These are phyloP conservation scores for Blastocystis sp. DNA, from an alignment of 352 stramenopile genomes.

Conservation along the genomic window DNA sequence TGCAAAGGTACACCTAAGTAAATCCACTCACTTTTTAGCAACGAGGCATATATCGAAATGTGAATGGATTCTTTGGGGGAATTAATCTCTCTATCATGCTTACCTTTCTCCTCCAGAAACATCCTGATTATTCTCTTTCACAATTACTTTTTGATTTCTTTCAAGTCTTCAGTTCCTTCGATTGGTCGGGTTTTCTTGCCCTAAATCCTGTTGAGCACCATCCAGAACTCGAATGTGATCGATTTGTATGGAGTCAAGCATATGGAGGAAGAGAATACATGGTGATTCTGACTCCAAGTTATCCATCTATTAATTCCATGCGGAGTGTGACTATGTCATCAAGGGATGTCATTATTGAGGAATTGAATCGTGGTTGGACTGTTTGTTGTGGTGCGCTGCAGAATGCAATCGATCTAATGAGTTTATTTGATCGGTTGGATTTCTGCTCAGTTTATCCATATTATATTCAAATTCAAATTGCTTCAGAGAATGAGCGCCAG, in stretches of 20 bases:
- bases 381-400: background rate
- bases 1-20: background rate
- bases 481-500: background rate
- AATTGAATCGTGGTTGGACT: background rate
- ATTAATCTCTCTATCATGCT: conserved; percentile 40
- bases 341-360: background rate
- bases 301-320: conserved; percentile 9
- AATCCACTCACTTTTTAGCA: background rate
- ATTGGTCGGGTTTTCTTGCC: background rate
- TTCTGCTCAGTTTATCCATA: background rate
- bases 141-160: conserved; percentile 6
- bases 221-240: conserved; percentile 18
- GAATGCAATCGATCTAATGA: background rate
- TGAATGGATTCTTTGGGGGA: conserved; percentile 36
- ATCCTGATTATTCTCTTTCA: background rate
- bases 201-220: background rate
- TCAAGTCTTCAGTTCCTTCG: background rate
- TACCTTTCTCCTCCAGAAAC: background rate
- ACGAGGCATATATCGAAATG: background rate
- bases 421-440: background rate
- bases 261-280: background rate
- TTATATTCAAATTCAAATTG: background rate
- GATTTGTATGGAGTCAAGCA: background rate
- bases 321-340: background rate
- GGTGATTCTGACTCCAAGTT: conserved; percentile 36